Evolutionary conservation across 1,284 basidiomycete species (phyloP).

Genomic region (Rhizoctonia solani): DNA sequence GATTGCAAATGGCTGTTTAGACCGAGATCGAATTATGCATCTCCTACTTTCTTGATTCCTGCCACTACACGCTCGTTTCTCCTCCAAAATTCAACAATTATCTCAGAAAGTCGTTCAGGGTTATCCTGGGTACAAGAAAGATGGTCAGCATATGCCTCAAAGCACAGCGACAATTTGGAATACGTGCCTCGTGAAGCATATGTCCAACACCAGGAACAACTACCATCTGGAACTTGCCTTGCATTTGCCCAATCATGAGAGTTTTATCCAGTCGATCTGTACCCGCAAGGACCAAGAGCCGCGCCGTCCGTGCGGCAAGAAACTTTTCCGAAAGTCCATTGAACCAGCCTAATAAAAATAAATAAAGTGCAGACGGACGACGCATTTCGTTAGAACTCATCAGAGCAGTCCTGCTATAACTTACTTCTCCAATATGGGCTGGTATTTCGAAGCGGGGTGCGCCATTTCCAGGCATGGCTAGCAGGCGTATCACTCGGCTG

Average conservation of each 20-base stretch:
- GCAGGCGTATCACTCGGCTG: slow-evolving; percentile 48
- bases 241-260: slow-evolving; percentile 98
- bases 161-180: not conserved
- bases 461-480: slow-evolving; percentile 64
- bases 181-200: slow-evolving; percentile 85
- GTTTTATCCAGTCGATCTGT: slow-evolving; percentile 91
- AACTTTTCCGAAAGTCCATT: slow-evolving; percentile 78
- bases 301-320: slow-evolving; percentile 73
- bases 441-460: slow-evolving; percentile 81
- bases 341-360: slow-evolving; percentile 98
- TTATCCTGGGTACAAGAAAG: slow-evolving; percentile 67
- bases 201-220: slow-evolving; percentile 89
- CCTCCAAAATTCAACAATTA: slow-evolving; percentile 87
- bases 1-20: not conserved
- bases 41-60: slow-evolving; percentile 81
- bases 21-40: slow-evolving; percentile 43
- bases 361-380: no score
- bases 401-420: slow-evolving; percentile 41
- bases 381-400: not conserved
- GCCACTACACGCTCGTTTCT: slow-evolving; percentile 77
- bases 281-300: slow-evolving; percentile 88
- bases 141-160: not conserved
- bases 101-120: slow-evolving; percentile 75
- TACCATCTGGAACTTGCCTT: slow-evolving; percentile 94
- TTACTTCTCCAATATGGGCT: slow-evolving; percentile 88